Percentiles rank a stretch among this genome's conserved stretches.
These are phyloP conservation scores for Pelargonium cotyledonis DNA, from an alignment of 441 rosid species.

Conservation along the genomic window DNA sequence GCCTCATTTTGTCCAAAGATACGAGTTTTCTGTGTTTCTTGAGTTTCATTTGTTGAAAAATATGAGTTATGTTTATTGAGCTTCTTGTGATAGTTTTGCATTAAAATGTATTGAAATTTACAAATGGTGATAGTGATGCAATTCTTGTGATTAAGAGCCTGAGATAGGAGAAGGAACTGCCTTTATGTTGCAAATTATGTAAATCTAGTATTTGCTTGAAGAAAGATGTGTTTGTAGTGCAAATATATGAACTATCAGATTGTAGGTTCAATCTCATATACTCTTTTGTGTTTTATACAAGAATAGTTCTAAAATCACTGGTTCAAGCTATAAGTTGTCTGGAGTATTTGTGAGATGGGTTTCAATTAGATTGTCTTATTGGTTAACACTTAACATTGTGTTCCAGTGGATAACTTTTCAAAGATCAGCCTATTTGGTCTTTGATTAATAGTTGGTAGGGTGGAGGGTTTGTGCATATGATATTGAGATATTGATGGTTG, in stretches of 20 bases:
- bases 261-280: not conserved
- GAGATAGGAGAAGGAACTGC: not conserved
- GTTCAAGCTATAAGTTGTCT: not conserved
- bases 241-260: not conserved
- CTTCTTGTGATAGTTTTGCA: not conserved
- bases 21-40: not conserved
- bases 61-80: not conserved
- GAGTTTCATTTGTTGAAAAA: slow-evolving; percentile 1
- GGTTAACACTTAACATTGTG: not conserved
- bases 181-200: not conserved
- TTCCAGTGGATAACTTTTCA: not conserved
- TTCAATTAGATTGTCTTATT: not conserved
- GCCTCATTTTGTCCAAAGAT: not conserved
- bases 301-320: not conserved
- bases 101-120: not conserved
- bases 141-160: not conserved
- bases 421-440: not conserved
- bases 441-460: not conserved
- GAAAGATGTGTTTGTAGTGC: not conserved
- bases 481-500: not conserved
- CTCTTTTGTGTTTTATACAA: not conserved
- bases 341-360: not conserved
- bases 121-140: not conserved
- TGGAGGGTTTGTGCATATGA: not conserved
- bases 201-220: not conserved